These are phyloP conservation scores for Pseudogymnoascus destructans DNA, from an alignment of 2,329 filamentous ascomycete genomes.

Conservation along the genomic window DNA sequence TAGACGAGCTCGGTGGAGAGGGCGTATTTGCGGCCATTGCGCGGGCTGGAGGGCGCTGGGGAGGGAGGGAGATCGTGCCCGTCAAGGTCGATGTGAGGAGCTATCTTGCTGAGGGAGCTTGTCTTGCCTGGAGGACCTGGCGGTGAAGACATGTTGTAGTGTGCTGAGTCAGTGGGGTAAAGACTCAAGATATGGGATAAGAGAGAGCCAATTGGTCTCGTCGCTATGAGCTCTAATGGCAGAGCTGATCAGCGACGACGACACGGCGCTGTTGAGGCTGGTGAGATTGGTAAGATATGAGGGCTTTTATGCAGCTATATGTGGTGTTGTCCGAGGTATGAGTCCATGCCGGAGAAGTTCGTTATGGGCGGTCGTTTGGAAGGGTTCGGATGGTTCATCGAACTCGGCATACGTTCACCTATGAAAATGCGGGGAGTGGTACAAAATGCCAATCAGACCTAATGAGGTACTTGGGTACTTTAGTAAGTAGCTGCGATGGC, in stretches of 20 bases:
- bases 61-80: slow-evolving; percentile 81
- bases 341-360: slow-evolving; percentile 2
- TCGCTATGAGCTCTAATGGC: slow-evolving; percentile 4
- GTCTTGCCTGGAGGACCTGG: slow-evolving; percentile 19
- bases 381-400: slow-evolving; percentile 4
- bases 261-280: neutral
- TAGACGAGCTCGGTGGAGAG: slow-evolving; percentile 94
- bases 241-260: slow-evolving; percentile 6
- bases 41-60: slow-evolving; percentile 81
- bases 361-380: neutral
- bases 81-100: slow-evolving; percentile 55
- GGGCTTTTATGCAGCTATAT: neutral
- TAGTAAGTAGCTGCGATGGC: neutral
- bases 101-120: slow-evolving; percentile 20
- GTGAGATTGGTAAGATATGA: neutral
- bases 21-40: slow-evolving; percentile 76
- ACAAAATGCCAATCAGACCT: neutral
- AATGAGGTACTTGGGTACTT: neutral
- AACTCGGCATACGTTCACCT: slow-evolving; percentile 1
- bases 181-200: neutral
- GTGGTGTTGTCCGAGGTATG: neutral
- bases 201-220: slow-evolving; percentile 5
- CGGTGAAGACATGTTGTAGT: slow-evolving; percentile 25
- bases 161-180: slow-evolving; percentile 6
- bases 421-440: slow-evolving; percentile 6